These are phyloP conservation scores for Ganoderma multipileum DNA, from an alignment of 1,284 basidiomycete species.

Conservation along the genomic window DNA sequence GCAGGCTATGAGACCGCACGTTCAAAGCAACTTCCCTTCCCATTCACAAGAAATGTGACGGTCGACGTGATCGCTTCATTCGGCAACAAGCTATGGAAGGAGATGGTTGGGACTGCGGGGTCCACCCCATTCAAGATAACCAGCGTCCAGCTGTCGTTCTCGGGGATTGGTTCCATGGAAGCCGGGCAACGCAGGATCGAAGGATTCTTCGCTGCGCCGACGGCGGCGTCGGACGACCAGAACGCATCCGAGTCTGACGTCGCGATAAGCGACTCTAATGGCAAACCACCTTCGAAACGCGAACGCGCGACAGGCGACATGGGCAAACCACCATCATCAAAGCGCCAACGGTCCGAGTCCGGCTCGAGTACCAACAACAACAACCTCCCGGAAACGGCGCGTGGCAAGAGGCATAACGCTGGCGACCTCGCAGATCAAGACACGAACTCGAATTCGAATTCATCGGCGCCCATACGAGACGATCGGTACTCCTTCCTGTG, in stretches of 20 bases:
- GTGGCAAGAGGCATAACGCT: neutral
- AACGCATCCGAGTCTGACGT: slow-evolving; percentile 9
- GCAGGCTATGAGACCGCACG: slow-evolving; percentile 71
- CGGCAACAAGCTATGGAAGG: slow-evolving; percentile 88
- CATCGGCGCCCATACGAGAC: slow-evolving; percentile 5
- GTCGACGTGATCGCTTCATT: slow-evolving; percentile 82
- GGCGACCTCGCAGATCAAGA: neutral
- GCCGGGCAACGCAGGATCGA: slow-evolving; percentile 88
- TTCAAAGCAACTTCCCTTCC: slow-evolving; percentile 86
- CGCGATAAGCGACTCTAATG: neutral
- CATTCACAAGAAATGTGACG: slow-evolving; percentile 76
- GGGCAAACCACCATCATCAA: slow-evolving; percentile 18
- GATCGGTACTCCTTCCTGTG: slow-evolving; percentile 51
- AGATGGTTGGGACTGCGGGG: slow-evolving; percentile 67
- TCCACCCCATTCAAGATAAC: slow-evolving; percentile 68
- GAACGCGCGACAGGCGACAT: slow-evolving; percentile 11
- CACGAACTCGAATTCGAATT: neutral
- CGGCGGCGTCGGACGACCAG: slow-evolving; percentile 39
- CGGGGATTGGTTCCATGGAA: slow-evolving; percentile 83
- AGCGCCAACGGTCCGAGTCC: slow-evolving; percentile 25
- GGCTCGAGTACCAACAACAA: neutral
- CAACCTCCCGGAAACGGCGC: slow-evolving; percentile 1
- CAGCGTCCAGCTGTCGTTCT: slow-evolving; percentile 81
- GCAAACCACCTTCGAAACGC: slow-evolving; percentile 26
- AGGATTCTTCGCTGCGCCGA: slow-evolving; percentile 70